Base-by-base conservation (phyloP, 176 grass and related monocot genomes). In the Ensete ventricosum region DNA sequence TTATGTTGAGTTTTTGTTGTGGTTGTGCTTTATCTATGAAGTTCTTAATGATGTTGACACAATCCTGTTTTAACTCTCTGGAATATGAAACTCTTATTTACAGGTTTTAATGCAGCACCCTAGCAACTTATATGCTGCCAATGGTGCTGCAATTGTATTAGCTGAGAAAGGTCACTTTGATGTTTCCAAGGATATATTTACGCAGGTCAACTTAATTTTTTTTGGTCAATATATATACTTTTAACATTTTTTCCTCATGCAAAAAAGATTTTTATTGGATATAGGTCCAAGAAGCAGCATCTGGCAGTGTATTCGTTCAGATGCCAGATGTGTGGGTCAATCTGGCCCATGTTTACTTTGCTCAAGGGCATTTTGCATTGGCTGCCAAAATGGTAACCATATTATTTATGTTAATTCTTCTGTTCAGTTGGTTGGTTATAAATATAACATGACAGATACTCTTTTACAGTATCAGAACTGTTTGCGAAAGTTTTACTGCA, bases 281-380 rank as follows among this genome's bases (percentile, higher is more conserved):
- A 53, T 62, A 96, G 92, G 93, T 97, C 54, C 93, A 97, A 90
- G 93, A 97, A 88, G 90, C 93, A 72, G 83, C 90, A 81, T 92
- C 93, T 71, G 90, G 87, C 81, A 90, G 87, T 60, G 82, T 89
- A 62, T 89, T 90, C 81, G 89, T 97, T 85, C 90, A 97, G 77
- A 92, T 97, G 84, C 90, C 93, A 72, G 93, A 97, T 79, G 90
- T 97, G 54, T 97, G 93, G 87, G 87, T 97, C 52, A 97, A 97
- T 88, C 80, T 97, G 77, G 93, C 93, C 72, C 87, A 92, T 75
- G 85, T 92, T 69, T 92, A 97, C 80, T 97, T 97, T 82, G 90
- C 93, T 76, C 93, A 97, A 81, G 93, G 93, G 34, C 85, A 90
- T 82, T 97, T 92, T 81, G 84, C 91, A 73, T 89, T 90, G 78